A percentile compares a stretch with the other conserved stretches of the same genome.
Evolutionary conservation across 768 basidiomycete genomes (phyloP).

Genomic region (Lenzites betulinus): DNA sequence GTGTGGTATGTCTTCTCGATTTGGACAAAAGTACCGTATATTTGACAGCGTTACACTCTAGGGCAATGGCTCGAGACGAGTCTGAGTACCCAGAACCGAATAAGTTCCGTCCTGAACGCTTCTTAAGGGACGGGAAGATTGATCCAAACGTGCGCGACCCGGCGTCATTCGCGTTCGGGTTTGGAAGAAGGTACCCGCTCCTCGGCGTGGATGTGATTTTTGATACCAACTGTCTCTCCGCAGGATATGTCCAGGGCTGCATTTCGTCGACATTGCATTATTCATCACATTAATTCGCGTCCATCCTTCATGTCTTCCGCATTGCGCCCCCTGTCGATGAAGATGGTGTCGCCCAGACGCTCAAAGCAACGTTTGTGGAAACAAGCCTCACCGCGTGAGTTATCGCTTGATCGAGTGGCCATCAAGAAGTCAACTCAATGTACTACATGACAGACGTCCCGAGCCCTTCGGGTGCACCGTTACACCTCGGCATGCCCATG

Average conservation of each 20-base stretch:
- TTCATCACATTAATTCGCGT: slow-evolving; percentile 27
- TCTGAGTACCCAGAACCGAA: slow-evolving; percentile 25
- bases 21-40: neutral
- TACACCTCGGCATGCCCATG: too few species aligned
- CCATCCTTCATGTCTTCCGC: slow-evolving; percentile 21
- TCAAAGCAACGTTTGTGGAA: neutral
- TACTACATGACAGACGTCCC: too few species aligned
- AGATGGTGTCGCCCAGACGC: neutral
- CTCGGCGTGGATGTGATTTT: neutral
- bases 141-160: slow-evolving; percentile 23
- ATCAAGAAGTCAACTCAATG: too few species aligned
- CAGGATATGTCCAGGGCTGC: slow-evolving; percentile 27
- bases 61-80: slow-evolving; percentile 21
- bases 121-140: slow-evolving; percentile 15
- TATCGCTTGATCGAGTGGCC: too few species aligned
- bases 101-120: slow-evolving; percentile 27
- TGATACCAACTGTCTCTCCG: too few species aligned
- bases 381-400: slow-evolving; percentile 13
- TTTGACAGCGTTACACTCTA: too few species aligned
- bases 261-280: slow-evolving; percentile 23
- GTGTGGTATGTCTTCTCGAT: slow-evolving; percentile 19
- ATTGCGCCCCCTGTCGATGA: slow-evolving; percentile 15
- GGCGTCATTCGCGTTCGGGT: slow-evolving; percentile 24
- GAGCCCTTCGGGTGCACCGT: too few species aligned
- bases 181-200: slow-evolving; percentile 24